Conservation (phyloP, 495 filamentous ascomycete species). For the Penicilliopsis zonata region DNA sequence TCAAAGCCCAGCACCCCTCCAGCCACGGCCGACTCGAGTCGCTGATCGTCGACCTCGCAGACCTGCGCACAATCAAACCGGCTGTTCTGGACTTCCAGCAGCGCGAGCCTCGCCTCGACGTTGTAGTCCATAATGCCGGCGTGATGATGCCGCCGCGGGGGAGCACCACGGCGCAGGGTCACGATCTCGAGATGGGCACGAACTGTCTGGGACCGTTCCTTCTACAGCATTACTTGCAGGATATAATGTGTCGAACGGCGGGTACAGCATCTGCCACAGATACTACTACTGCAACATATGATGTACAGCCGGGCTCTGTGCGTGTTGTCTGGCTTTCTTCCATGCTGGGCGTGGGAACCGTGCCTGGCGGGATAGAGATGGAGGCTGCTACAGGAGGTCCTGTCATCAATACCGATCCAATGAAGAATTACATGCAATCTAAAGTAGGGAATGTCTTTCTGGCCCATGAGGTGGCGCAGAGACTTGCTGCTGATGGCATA, state of each 20-base stretch:
- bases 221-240: slow-evolving; percentile 31
- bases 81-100: slow-evolving; percentile 26
- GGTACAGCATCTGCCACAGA: slow-evolving; percentile 3
- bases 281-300: too few relatives aligned
- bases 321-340: slow-evolving; percentile 28
- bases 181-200: slow-evolving; percentile 34
- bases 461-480: slow-evolving; percentile 19
- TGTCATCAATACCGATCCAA: background rate
- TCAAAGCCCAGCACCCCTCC: slow-evolving; percentile 7
- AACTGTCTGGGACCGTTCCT: slow-evolving; percentile 39
- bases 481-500: slow-evolving; percentile 1
- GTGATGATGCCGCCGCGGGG: slow-evolving; percentile 29
- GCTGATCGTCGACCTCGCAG: slow-evolving; percentile 30
- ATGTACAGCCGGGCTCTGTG: slow-evolving; percentile 17
- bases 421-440: slow-evolving; percentile 19
- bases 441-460: slow-evolving; percentile 32
- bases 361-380: slow-evolving; percentile 4
- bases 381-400: background rate
- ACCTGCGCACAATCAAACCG: slow-evolving; percentile 31
- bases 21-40: slow-evolving; percentile 22
- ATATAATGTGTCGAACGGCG: slow-evolving; percentile 28
- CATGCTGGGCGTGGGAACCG: slow-evolving; percentile 6
- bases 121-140: slow-evolving; percentile 39
- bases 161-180: slow-evolving; percentile 16
- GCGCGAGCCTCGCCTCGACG: slow-evolving; percentile 30